A percentile compares a stretch with the other conserved stretches of the same genome.
Evolutionary conservation across 331 rosid genomes (phyloP).

Genomic region (Stylosanthes scabra): DNA sequence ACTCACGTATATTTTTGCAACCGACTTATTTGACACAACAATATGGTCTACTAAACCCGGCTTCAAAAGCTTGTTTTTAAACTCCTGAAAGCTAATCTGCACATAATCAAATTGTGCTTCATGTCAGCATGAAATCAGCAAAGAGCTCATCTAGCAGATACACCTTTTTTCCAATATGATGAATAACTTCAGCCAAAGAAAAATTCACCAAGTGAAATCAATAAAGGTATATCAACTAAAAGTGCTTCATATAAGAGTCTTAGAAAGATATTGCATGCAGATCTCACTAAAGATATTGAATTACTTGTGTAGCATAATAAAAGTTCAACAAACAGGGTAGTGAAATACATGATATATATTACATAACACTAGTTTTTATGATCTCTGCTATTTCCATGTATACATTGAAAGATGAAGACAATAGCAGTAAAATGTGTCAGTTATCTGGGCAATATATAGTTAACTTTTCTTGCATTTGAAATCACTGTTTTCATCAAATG

Average conservation of each 20-base stretch:
- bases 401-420: too few species aligned
- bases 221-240: not conserved
- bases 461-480: too few species aligned
- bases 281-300: not conserved
- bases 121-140: conserved; percentile 32
- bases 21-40: conserved; percentile 82
- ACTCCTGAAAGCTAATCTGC: conserved; percentile 98
- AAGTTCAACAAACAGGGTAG: too few species aligned
- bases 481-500: too few species aligned
- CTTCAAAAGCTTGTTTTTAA: conserved; percentile 87
- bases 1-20: conserved; percentile 84
- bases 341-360: too few species aligned
- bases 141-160: conserved; percentile 13
- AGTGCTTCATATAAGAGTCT: too few species aligned
- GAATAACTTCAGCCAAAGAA: not conserved
- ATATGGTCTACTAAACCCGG: conserved; percentile 90
- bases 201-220: conserved; percentile 5
- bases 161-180: conserved; percentile 8
- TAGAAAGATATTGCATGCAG: too few species aligned
- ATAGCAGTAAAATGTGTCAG: too few species aligned
- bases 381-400: too few species aligned
- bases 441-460: too few species aligned
- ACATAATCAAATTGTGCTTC: conserved; percentile 30
- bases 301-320: too few species aligned
- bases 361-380: too few species aligned